Evolutionary conservation across 129 eudicot genomes (phyloP), one percentile per base, ranked within the genome.

Genomic region (Flaveria trinervia): DNA sequence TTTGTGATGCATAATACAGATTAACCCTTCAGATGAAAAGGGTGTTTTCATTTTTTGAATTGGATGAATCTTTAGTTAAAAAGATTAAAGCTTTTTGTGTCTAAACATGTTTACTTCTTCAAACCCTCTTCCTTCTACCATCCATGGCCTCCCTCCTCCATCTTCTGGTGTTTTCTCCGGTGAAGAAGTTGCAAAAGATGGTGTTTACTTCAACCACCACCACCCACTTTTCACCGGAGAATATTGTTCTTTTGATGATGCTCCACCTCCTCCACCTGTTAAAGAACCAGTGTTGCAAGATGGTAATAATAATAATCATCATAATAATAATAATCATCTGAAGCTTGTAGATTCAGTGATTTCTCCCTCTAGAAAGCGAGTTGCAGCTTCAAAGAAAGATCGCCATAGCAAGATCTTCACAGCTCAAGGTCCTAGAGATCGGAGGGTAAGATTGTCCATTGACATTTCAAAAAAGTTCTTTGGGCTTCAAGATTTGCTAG

Each of bases 371-470:
- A 68, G 70, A 62, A 84, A 72, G 48, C 72, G 77, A 73, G 28
- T 70, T 44, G 65, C 75, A 12, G 61, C 77, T 26, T 68, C 71
- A 20, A 87, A 83, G 77, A 93, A 85, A 75, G 92, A 87, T 56
- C 72, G 90, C 67, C 92, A 89, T 71, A 89, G 89, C 45, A 91
- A 91, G 75, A 94, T 94, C 75, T 62, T 68, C 14, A 94, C 97
- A 3, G 87, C 98, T 43, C 93, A 87, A 77, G 98, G 98, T n/a
- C 85, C 85, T 0, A 77, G 98, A 73, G 97, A 91, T 62, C 80
- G 98, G 70, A 87, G 98, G 78, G 96, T 94, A 9, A 81, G 98
- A 79, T 82, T 94, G 67, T 94, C 98, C 8, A 85, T 89, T 16
- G 92, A 86, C 50, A 88, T 89, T 52, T 89, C 98, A 0, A 81